Conservation (phyloP, 1,284 basidiomycete species). For the Ustilago xerochloae region DNA sequence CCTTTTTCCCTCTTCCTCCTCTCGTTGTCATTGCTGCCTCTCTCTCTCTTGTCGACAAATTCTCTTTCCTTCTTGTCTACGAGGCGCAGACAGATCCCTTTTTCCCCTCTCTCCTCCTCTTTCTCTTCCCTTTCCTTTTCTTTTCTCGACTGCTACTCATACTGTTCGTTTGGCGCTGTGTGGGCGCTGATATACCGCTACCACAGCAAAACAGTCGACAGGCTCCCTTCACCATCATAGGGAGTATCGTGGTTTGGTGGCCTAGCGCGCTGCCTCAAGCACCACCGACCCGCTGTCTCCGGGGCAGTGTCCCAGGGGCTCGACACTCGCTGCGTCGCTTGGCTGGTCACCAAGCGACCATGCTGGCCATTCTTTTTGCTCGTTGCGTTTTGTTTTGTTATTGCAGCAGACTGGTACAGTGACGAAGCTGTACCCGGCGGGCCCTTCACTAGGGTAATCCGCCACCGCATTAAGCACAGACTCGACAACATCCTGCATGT, state of each 20-base stretch:
- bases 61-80: neutral
- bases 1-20: no score
- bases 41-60: no score
- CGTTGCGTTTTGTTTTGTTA: no score
- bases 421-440: neutral
- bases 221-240: neutral
- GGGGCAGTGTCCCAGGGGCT: neutral
- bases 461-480: neutral
- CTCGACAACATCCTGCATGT: neutral
- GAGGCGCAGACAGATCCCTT: neutral
- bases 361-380: neutral
- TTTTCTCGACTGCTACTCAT: neutral
- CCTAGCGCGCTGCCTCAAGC: neutral
- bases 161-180: neutral
- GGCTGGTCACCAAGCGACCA: neutral
- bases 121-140: neutral
- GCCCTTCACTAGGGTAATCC: neutral
- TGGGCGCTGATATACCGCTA: neutral
- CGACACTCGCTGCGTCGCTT: neutral
- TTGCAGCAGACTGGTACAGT: neutral
- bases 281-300: slow-evolving; percentile 1
- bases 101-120: neutral
- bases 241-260: neutral
- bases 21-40: no score
- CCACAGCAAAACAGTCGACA: neutral